These are phyloP conservation scores for Reutealis trisperma DNA, from an alignment of 345 rosid genomes.

Conservation along the genomic window DNA sequence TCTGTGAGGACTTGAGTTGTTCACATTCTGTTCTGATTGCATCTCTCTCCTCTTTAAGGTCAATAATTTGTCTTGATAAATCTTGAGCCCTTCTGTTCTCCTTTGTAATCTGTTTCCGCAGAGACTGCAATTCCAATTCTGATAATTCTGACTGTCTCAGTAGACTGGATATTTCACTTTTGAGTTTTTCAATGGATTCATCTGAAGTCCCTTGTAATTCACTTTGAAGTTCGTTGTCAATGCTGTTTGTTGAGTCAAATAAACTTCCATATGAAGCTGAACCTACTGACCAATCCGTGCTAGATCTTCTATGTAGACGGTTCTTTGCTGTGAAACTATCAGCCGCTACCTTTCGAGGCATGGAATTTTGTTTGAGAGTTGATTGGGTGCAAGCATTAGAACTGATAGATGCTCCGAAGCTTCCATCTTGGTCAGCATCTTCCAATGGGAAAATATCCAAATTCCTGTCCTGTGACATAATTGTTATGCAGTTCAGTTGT, in stretches of 20 bases:
- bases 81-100: slow-evolving; percentile 36
- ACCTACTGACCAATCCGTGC: slow-evolving; percentile 89
- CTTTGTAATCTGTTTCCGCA: slow-evolving; percentile 24
- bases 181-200: slow-evolving; percentile 24
- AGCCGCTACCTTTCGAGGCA: slow-evolving; percentile 34
- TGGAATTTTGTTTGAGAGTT: slow-evolving; percentile 48
- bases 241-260: slow-evolving; percentile 31
- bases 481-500: background rate
- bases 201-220: slow-evolving; percentile 12
- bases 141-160: slow-evolving; percentile 30
- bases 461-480: slow-evolving; percentile 17
- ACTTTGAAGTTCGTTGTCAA: slow-evolving; percentile 18
- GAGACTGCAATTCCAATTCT: slow-evolving; percentile 34
- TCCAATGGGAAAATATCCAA: slow-evolving; percentile 13
- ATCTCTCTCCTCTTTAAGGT: slow-evolving; percentile 72
- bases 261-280: slow-evolving; percentile 63
- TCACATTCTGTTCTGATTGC: slow-evolving; percentile 51
- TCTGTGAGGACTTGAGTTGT: slow-evolving; percentile 54
- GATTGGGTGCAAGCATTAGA: slow-evolving; percentile 18
- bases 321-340: slow-evolving; percentile 30
- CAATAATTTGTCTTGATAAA: slow-evolving; percentile 23
- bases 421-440: slow-evolving; percentile 31
- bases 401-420: slow-evolving; percentile 14
- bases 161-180: slow-evolving; percentile 23
- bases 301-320: slow-evolving; percentile 58